These are phyloP conservation scores for Diaporthe eres DNA, from an alignment of 2,329 filamentous ascomycete species.

Conservation along the genomic window DNA sequence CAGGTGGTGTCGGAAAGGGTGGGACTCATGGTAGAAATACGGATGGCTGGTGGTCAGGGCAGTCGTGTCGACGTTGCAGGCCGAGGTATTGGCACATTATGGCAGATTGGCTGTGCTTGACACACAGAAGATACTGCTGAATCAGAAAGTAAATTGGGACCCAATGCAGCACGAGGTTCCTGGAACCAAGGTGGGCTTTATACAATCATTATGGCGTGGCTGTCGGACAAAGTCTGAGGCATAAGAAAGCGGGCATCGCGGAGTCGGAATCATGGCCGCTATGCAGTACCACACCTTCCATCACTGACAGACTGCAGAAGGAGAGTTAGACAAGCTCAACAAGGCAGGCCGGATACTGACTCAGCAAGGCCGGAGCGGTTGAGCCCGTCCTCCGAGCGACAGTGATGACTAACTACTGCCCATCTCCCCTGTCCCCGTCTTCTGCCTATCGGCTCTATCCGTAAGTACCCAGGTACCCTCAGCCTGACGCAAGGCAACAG, in stretches of 20 bases:
- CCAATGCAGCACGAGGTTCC: not conserved
- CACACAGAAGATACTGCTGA: not conserved
- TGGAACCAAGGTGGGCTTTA: conserved; percentile 6
- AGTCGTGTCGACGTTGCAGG: not conserved
- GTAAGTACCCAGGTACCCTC: conserved; percentile 17
- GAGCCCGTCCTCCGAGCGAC: not conserved
- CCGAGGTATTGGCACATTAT: not conserved
- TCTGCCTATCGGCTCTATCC: not conserved
- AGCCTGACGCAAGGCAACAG: conserved; percentile 51
- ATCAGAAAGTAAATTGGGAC: not conserved
- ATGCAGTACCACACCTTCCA: not conserved
- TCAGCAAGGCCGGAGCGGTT: not conserved
- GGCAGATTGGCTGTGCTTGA: not conserved
- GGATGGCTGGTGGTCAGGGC: conserved; percentile 10
- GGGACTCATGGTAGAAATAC: conserved; percentile 2
- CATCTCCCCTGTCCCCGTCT: not conserved
- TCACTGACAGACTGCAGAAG: not conserved
- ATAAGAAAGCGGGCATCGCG: not conserved
- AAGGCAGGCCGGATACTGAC: not conserved
- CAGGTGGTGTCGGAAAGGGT: conserved; percentile 9
- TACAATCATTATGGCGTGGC: conserved; percentile 5
- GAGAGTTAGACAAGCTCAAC: too few species aligned
- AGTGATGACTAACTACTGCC: not conserved
- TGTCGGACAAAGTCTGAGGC: conserved; percentile 18
- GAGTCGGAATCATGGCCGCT: not conserved